Base-by-base conservation (phyloP, 768 basidiomycete species). In the Kondoa malvinella region DNA sequence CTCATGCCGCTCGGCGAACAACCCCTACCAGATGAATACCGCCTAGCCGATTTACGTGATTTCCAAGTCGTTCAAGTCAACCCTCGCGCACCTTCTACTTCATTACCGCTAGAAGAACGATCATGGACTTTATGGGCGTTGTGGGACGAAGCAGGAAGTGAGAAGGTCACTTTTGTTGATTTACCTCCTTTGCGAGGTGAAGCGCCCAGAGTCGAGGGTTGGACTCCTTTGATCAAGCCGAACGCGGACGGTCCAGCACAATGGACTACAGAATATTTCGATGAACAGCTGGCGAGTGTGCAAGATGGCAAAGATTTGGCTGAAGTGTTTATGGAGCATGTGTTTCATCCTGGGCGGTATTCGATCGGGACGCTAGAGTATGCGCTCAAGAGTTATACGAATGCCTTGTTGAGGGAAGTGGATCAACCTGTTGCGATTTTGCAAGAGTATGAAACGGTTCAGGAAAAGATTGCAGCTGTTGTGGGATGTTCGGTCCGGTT, bases 321-420 rank as follows among this genome's bases (percentile, higher is more conserved):
- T 0, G 85, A 85, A 67, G 86, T 86, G 70, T 92, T 91, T 77
- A 81, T 92, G 74, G 81, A 85, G 65, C 88, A 86, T 58, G 81
- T 95, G 71, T 85, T 92, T 81, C 82, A 86, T 33, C 92, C 94
- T 0, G 89, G 89, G 26, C 81, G 89, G 64, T 96, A 95, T 77
- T 92, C 92, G 8, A 79, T 83, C 1, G 77, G 87, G 34, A 89
- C 91, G 8, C 83, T 95, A 34, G 83, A 84, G 58, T 86, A 83
- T 21, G 90, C 91, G 27, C 81, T 95, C 66, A 84, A 86, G 68
- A 86, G 87, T 71, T 96, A 96, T 77, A 86, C 59, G 80, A 84
- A 1, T 85, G 85, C 71, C 81, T 88, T 12, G 83, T 72, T 63
- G 70, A 85, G 84, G 64, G 40, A 50, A 50, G 40, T 50, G 12